A percentile compares a stretch with the other conserved stretches of the same genome.
Conservation (phyloP, 257 asterid species). For the Coffea canephora region DNA sequence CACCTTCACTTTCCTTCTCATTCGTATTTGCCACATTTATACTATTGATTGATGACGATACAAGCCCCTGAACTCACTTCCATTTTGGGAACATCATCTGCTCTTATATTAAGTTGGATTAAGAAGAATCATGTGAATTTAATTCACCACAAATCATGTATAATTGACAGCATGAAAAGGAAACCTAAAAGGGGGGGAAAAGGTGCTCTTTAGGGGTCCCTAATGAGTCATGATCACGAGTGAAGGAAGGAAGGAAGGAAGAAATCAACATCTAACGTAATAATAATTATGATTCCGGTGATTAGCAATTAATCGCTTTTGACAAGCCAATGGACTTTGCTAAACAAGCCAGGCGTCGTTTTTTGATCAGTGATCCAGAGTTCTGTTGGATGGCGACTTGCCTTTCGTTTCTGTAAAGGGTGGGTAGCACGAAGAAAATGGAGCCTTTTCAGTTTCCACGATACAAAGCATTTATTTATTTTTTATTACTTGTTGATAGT, state of each 20-base stretch:
- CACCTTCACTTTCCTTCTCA: no score
- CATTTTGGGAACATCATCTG: no score
- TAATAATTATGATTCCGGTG: background rate
- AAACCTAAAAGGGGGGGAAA: background rate
- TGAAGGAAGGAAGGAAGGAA: background rate
- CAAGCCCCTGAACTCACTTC: no score
- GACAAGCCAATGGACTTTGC: background rate
- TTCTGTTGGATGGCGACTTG: background rate
- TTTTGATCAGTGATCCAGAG: background rate
- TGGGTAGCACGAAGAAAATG: no score
- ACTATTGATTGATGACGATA: no score
- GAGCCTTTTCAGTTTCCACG: no score
- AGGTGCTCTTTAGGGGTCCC: background rate
- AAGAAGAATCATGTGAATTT: background rate
- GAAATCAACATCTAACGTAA: background rate
- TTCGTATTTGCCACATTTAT: no score
- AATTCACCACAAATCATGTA: background rate
- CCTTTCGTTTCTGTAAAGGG: background rate
- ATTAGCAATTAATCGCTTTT: background rate
- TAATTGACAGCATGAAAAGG: background rate
- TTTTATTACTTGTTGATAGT: no score
- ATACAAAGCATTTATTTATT: no score
- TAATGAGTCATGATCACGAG: background rate
- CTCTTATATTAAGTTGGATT: background rate
- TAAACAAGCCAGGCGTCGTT: background rate